A percentile compares a stretch with the other conserved stretches of the same genome.
Evolutionary conservation across 2,329 filamentous ascomycete species (phyloP).

Genomic region (Macrophomina tecta): DNA sequence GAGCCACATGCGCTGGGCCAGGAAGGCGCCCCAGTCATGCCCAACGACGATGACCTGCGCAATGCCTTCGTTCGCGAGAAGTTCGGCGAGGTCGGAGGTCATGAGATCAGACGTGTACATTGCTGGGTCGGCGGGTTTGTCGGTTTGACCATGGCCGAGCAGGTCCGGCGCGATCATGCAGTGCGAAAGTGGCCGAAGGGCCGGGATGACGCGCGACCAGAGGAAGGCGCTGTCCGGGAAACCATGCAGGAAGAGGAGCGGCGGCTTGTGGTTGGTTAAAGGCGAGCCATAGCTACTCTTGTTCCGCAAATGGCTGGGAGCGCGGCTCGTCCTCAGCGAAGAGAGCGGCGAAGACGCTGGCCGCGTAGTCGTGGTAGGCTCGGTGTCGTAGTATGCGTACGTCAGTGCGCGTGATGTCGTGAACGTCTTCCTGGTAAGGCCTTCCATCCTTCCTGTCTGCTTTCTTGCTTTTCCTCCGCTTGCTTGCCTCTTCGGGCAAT

Average conservation of each 20-base stretch:
- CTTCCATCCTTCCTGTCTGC: conserved; percentile 22
- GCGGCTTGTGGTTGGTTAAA: conserved; percentile 2
- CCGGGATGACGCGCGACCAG: conserved; percentile 50
- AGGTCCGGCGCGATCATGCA: conserved; percentile 46
- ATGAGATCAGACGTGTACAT: conserved; percentile 28
- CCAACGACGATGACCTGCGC: conserved; percentile 49
- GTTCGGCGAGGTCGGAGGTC: conserved; percentile 28
- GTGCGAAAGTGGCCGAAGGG: conserved; percentile 47
- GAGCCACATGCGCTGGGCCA: conserved; percentile 51
- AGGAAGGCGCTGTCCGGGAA: conserved; percentile 54
- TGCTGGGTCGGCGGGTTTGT: conserved; percentile 32
- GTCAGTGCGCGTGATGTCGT: conserved; percentile 27
- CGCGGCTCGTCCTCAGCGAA: neutral
- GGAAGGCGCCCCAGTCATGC: conserved; percentile 57
- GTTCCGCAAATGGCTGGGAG: neutral
- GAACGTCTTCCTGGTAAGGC: conserved; percentile 28
- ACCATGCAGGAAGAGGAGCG: conserved; percentile 51
- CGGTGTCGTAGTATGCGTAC: conserved; percentile 29
- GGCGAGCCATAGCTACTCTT: neutral
- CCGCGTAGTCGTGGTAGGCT: neutral
- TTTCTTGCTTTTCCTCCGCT: neutral
- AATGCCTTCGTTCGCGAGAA: conserved; percentile 35
- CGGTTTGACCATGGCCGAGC: conserved; percentile 42
- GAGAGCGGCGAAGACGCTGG: neutral
- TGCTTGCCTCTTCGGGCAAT: neutral